Evolutionary conservation across 345 rosid genomes (phyloP), one percentile per base, ranked within the genome.

Genomic region (Lagerstroemia speciosa): DNA sequence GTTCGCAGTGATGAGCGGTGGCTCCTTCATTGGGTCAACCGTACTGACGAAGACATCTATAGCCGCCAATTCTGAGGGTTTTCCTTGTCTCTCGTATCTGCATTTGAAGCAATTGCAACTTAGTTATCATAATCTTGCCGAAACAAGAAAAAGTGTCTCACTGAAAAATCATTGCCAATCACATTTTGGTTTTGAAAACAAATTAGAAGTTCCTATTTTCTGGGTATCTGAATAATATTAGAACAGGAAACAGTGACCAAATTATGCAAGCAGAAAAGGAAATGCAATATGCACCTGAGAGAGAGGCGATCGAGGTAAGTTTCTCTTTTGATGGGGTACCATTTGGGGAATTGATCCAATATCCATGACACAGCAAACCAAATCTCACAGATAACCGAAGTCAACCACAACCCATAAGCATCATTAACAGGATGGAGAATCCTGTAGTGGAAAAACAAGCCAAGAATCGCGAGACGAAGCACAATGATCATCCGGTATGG

Each of bases 291-390:
- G 12, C 26, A 87, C 93, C 93, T 80, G 72, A 88, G 46, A 27
- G 93, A 84, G 24, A 90, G 82, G 62, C 98, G 77, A 78, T 90
- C 98, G 40, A 92, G 88, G 82, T 90, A 92, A 62, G 96, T 90
- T 77, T 92, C 98, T 48, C 96, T 81, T 30, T 82, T 76, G 68
- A 92, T 84, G 31, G 98, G 96, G 71, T 64, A 76, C 97, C 98
- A 90, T 78, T 92, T 86, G 12, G 93, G 96, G 70, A 92, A 85
- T 79, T 92, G 98, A 83, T 92, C 98, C 62, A 90, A 75, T 70
- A 92, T 91, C 98, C 98, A 92, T n/a, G 98, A 92, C 41, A 83
- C 83, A 3, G 92, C 96, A 79, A 92, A 92, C 98, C 98, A 92
- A 77, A 92, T 83, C 66, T 92, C 98, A 62, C 98, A 92, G 45